Evolutionary conservation across 805 yeast genomes (phyloP).

Genomic region (Metschnikowia koreensis): DNA sequence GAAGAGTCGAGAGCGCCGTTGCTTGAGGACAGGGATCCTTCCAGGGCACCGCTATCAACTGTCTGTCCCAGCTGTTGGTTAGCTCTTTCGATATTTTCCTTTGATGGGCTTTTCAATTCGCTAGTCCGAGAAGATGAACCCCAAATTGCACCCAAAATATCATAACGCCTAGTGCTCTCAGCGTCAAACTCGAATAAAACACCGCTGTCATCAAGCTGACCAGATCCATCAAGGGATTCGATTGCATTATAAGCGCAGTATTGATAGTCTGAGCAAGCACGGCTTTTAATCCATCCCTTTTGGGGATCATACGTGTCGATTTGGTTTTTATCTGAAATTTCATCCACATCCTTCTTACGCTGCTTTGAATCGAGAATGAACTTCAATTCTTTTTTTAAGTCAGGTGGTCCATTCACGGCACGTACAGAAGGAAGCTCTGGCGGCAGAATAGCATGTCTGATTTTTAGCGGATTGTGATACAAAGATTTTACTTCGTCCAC

Average conservation of each 20-base stretch:
- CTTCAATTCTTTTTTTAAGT: slow-evolving; percentile 18
- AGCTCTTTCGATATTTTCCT: neutral
- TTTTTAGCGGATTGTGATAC: slow-evolving; percentile 29
- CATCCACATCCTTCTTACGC: slow-evolving; percentile 33
- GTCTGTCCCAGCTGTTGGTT: neutral
- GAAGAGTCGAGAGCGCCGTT: too few relatives aligned
- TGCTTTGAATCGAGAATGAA: slow-evolving; percentile 21
- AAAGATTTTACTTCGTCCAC: slow-evolving; percentile 17
- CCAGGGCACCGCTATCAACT: too few relatives aligned
- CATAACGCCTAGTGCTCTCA: slow-evolving; percentile 17
- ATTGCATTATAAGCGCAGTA: slow-evolving; percentile 40
- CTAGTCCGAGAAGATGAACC: slow-evolving; percentile 19
- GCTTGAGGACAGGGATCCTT: too few relatives aligned
- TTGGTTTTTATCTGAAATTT: slow-evolving; percentile 21
- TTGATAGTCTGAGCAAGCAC: slow-evolving; percentile 34
- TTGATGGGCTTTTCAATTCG: neutral
- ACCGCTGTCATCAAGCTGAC: slow-evolving; percentile 23
- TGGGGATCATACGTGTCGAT: slow-evolving; percentile 33
- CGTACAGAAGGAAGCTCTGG: slow-evolving; percentile 36
- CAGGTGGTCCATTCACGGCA: slow-evolving; percentile 22
- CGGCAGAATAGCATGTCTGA: slow-evolving; percentile 40
- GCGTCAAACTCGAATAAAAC: slow-evolving; percentile 23
- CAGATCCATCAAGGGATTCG: slow-evolving; percentile 19
- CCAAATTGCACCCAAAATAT: slow-evolving; percentile 39
- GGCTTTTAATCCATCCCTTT: slow-evolving; percentile 42